These are phyloP conservation scores for Stylonectria norvegica DNA, from an alignment of 2,329 filamentous ascomycete species.

Conservation along the genomic window DNA sequence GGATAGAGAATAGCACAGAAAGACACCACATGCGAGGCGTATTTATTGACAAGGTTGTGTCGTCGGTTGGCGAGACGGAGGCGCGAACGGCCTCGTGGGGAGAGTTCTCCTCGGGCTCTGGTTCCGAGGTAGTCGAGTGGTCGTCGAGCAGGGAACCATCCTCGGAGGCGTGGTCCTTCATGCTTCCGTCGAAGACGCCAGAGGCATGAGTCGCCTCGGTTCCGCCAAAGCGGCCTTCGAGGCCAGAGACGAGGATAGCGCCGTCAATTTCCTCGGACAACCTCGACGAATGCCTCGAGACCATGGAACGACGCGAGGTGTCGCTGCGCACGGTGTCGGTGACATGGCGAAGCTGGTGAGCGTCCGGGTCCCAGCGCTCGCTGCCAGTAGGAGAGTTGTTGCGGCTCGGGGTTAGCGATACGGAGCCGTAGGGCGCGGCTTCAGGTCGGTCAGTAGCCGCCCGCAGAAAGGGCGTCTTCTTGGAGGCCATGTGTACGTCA, in stretches of 20 bases:
- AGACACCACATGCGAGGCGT: slow-evolving; percentile 85
- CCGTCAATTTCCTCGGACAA: slow-evolving; percentile 50
- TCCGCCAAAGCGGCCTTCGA: slow-evolving; percentile 53
- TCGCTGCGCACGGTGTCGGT: slow-evolving; percentile 32
- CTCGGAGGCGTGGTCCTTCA: slow-evolving; percentile 38
- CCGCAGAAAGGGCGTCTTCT: slow-evolving; percentile 36
- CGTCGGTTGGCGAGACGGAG: slow-evolving; percentile 72
- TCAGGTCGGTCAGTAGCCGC: slow-evolving; percentile 28
- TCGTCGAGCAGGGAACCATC: slow-evolving; percentile 36
- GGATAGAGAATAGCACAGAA: slow-evolving; percentile 74
- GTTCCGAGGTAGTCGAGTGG: slow-evolving; percentile 41
- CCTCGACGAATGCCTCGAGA: slow-evolving; percentile 33
- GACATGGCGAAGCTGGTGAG: slow-evolving; percentile 34
- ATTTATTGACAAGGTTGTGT: slow-evolving; percentile 75
- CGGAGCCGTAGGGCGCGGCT: slow-evolving; percentile 38
- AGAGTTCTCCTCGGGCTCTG: slow-evolving; percentile 63
- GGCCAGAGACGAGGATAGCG: slow-evolving; percentile 48
- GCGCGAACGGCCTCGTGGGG: slow-evolving; percentile 77
- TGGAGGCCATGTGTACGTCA: slow-evolving; percentile 33
- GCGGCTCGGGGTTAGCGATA: slow-evolving; percentile 34
- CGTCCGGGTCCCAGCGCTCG: slow-evolving; percentile 30
- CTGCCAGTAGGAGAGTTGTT: slow-evolving; percentile 35
- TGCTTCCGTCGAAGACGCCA: slow-evolving; percentile 42
- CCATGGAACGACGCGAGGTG: slow-evolving; percentile 30
- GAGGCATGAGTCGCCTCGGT: slow-evolving; percentile 46